Evolutionary conservation across 148 eudicot genomes (phyloP).

Genomic region (Chenopodium quinoa): DNA sequence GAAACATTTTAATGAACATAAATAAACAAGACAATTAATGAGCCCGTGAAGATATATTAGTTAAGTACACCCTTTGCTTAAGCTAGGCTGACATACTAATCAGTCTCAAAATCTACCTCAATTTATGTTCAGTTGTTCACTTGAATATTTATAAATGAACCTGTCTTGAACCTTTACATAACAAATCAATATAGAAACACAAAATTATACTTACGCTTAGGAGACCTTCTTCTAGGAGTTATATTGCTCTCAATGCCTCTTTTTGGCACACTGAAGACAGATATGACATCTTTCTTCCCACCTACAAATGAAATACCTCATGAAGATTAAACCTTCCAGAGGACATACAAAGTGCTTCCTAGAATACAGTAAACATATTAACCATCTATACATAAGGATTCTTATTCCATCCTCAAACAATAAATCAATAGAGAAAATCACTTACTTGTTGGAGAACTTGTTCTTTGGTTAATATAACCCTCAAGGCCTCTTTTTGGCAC

Average conservation of each 20-base stretch:
- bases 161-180: neutral
- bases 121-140: too few relatives aligned
- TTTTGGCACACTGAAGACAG: too few relatives aligned
- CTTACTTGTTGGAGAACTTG: conserved; percentile 62
- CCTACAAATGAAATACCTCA: too few relatives aligned
- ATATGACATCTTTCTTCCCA: too few relatives aligned
- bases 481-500: conserved; percentile 7
- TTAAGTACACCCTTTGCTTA: neutral
- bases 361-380: too few relatives aligned
- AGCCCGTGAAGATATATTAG: neutral
- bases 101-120: neutral
- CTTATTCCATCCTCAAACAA: neutral
- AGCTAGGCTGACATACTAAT: neutral
- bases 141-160: too few relatives aligned
- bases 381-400: too few relatives aligned
- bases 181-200: neutral
- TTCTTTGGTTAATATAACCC: conserved; percentile 18
- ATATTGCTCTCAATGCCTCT: too few relatives aligned
- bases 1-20: too few relatives aligned
- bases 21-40: neutral
- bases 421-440: conserved; percentile 7
- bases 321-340: too few relatives aligned
- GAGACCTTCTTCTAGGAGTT: conserved; percentile 18
- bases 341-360: too few relatives aligned
- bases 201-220: conserved; percentile 53